phyloP scores from a whole-genome alignment of 768 basidiomycete species.

The Macrocybe gigantea region DNA sequence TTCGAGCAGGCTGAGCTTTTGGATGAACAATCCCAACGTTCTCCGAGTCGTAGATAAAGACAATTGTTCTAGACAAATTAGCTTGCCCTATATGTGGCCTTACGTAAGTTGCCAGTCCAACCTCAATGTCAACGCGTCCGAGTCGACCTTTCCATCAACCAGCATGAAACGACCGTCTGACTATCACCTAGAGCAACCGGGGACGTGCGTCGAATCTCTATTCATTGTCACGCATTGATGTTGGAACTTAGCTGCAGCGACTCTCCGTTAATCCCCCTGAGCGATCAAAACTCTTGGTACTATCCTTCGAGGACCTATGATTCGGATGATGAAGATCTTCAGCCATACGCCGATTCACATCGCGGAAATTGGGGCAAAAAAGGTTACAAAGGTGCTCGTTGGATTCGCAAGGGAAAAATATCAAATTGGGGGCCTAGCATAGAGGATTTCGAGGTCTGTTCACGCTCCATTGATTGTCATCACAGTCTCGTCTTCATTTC shows the following conservation, averaged over 20 bases:
- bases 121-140: too few relatives aligned
- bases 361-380: slow-evolving; percentile 87
- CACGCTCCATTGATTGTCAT: neutral
- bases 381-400: slow-evolving; percentile 65
- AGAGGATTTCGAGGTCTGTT: slow-evolving; percentile 80
- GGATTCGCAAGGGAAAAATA: slow-evolving; percentile 80
- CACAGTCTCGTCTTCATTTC: slow-evolving; percentile 6
- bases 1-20: slow-evolving; percentile 60
- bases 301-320: slow-evolving; percentile 76
- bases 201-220: neutral
- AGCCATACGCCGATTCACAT: slow-evolving; percentile 29
- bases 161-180: too few relatives aligned
- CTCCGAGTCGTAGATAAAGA: too few relatives aligned
- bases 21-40: too few relatives aligned
- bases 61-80: too few relatives aligned
- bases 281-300: slow-evolving; percentile 78
- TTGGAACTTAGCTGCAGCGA: slow-evolving; percentile 7
- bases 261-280: slow-evolving; percentile 34
- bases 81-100: too few relatives aligned
- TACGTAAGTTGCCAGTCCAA: too few relatives aligned
- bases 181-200: too few relatives aligned
- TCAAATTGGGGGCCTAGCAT: slow-evolving; percentile 78
- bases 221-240: slow-evolving; percentile 3
- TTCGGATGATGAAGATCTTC: slow-evolving; percentile 53
- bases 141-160: too few relatives aligned